phyloP scores from a whole-genome alignment of 345 rosid species.

The Crucihimalaya himalaica region DNA sequence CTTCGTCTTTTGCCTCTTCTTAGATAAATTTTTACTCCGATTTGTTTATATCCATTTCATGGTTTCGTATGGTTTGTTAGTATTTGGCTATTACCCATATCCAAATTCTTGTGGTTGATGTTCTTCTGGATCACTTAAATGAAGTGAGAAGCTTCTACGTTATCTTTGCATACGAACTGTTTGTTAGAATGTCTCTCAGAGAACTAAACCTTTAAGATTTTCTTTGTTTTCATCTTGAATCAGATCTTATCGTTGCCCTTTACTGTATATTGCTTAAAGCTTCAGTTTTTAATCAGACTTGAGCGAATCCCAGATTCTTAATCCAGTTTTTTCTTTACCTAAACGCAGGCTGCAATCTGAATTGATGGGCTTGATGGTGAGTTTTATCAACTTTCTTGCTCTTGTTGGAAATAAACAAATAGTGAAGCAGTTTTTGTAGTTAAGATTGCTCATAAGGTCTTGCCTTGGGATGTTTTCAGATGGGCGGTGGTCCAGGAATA shows the following conservation, averaged over 20 bases:
- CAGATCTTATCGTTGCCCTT: background rate
- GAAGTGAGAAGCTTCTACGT: background rate
- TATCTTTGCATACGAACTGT: constrained; percentile 13
- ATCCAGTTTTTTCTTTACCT: constrained; percentile 1
- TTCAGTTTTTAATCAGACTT: background rate
- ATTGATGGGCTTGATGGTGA: constrained; percentile 92
- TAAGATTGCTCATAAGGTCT: constrained; percentile 9
- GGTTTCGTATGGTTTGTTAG: background rate
- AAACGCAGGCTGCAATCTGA: constrained; percentile 84
- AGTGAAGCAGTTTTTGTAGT: background rate
- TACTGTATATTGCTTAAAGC: background rate
- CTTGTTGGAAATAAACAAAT: background rate
- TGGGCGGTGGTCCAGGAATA: constrained; percentile 91
- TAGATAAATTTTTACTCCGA: background rate
- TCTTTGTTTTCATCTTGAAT: background rate
- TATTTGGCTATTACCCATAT: background rate
- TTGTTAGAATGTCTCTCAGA: constrained; percentile 27
- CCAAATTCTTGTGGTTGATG: background rate
- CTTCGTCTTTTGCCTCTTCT: background rate
- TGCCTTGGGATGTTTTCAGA: constrained; percentile 43
- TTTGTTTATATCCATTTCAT: background rate
- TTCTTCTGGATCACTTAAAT: background rate
- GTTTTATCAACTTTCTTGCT: constrained; percentile 3
- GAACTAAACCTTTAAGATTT: background rate
- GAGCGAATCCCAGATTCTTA: background rate